Evolutionary conservation across 2,329 filamentous ascomycete species (phyloP).

Genomic region (Ascochyta rabiei): DNA sequence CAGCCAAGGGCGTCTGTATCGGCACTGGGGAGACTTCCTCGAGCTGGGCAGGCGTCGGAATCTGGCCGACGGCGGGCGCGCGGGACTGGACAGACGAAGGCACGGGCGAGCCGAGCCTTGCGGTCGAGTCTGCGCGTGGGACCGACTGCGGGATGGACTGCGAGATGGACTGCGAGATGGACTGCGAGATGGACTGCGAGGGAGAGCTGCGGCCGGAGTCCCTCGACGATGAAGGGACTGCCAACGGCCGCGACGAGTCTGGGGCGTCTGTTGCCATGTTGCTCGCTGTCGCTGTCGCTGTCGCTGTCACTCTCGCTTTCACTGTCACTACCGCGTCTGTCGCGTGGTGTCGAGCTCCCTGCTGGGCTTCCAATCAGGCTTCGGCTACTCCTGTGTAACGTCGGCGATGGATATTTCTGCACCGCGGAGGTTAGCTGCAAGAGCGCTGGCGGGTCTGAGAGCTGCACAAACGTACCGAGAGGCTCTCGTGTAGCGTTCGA

Average conservation of each 20-base stretch:
- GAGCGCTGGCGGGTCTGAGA: constrained; percentile 1
- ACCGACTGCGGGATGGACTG: too few species aligned
- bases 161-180: constrained; percentile 18
- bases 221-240: constrained; percentile 38
- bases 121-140: constrained; percentile 60
- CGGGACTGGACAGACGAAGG: constrained; percentile 52
- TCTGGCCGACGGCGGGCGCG: constrained; percentile 58
- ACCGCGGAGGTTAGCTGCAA: constrained; percentile 4
- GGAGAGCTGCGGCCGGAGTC: constrained; percentile 37
- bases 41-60: constrained; percentile 57
- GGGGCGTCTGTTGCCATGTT: constrained; percentile 14
- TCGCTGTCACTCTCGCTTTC: too few species aligned
- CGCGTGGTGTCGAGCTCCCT: constrained; percentile 10
- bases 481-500: constrained; percentile 3
- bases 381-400: constrained; percentile 33
- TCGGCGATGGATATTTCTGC: constrained; percentile 20
- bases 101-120: constrained; percentile 61
- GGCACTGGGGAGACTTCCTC: constrained; percentile 43
- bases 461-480: constrained; percentile 10
- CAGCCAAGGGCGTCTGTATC: constrained; percentile 67
- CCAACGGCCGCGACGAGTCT: constrained; percentile 33
- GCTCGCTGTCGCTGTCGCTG: neutral
- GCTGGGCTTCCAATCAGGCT: constrained; percentile 6
- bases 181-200: neutral
- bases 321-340: constrained; percentile 3